phyloP scores from a whole-genome alignment of 495 filamentous ascomycete species.

The Penicillium daleae region DNA sequence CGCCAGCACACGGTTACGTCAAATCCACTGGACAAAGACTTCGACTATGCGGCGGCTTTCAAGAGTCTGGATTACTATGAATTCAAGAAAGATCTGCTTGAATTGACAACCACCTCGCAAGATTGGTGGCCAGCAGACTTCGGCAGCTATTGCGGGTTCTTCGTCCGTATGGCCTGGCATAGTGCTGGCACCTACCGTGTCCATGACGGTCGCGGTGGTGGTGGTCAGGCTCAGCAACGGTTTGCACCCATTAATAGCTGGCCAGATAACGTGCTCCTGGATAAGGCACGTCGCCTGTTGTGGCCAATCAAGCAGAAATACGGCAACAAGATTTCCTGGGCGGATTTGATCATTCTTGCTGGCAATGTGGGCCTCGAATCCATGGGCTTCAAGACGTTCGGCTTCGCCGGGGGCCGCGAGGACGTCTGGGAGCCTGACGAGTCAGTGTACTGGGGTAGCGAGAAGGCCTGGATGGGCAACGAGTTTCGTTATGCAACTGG shows the following conservation, averaged over 20 bases:
- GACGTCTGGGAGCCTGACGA: slow-evolving; percentile 75
- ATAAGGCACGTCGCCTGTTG: slow-evolving; percentile 76
- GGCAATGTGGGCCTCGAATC: slow-evolving; percentile 76
- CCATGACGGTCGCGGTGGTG: slow-evolving; percentile 71
- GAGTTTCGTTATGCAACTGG: slow-evolving; percentile 65
- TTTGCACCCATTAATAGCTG: slow-evolving; percentile 80
- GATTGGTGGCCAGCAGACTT: slow-evolving; percentile 79
- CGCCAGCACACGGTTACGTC: slow-evolving; percentile 65
- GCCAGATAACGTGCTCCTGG: slow-evolving; percentile 75
- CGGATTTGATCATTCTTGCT: slow-evolving; percentile 67
- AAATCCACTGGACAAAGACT: slow-evolving; percentile 62
- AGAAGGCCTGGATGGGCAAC: slow-evolving; percentile 69
- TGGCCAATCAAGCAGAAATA: slow-evolving; percentile 86
- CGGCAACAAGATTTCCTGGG: slow-evolving; percentile 78
- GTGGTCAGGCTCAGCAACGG: slow-evolving; percentile 71
- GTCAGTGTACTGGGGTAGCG: slow-evolving; percentile 73
- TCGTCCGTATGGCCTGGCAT: slow-evolving; percentile 80
- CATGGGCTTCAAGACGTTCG: slow-evolving; percentile 74
- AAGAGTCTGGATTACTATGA: slow-evolving; percentile 70
- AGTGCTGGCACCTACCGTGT: slow-evolving; percentile 74
- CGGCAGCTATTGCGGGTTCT: slow-evolving; percentile 75
- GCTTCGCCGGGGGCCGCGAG: slow-evolving; percentile 68
- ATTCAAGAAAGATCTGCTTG: slow-evolving; percentile 69
- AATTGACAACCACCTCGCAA: slow-evolving; percentile 74
- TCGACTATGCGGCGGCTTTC: slow-evolving; percentile 71